Base-by-base conservation (phyloP, 192 early-diverging fungal species). In the Backusella mclennaniae region DNA sequence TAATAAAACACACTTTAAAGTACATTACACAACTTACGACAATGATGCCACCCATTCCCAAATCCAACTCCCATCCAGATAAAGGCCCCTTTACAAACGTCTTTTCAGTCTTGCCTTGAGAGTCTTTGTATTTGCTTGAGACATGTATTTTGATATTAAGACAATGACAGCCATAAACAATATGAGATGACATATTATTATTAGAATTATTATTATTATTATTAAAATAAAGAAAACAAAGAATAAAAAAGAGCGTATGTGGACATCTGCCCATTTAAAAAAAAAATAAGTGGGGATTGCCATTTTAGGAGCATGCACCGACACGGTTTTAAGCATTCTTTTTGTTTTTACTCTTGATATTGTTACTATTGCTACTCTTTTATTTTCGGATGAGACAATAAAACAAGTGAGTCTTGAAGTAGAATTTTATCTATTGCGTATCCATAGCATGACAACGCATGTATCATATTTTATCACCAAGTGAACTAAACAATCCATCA, bases 61-160 rank as follows among this genome's bases (percentile, higher is more conserved):
- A 68, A 8, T 69, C 75, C 21, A 76, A 67, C 5, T 69, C 66
- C 66, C 35, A 67, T 19, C 75, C 75, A 63, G 41, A 42, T 3
- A 69, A 41, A 26, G 75, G 75, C 52, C 35, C 63, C n/a, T 17
- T 33, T 33, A 70, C 67, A 42, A 35, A 2, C 0, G 26, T 44
- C 8, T 39, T 49, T 38, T 38, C 19, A 33, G 39, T n/a, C 69
- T 41, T 35, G 29, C 56, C 31, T 15, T 33, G 21, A 19, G 29
- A 3, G 5, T 35, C 14, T 3, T 15, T 49, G 12, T 76, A 69
- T 52, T 76, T 76, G 9, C 41, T 53, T 6, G 75, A n/a, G 8
- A 76, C n/a, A 36, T 76, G 75, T 7, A 70, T 70, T 39, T 69
- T 76, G 6, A 76, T 76, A 31, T 76, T 76, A 4, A 76, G 44